Base-by-base conservation (phyloP, 495 filamentous ascomycete genomes). In the Pseudevernia furfuracea region DNA sequence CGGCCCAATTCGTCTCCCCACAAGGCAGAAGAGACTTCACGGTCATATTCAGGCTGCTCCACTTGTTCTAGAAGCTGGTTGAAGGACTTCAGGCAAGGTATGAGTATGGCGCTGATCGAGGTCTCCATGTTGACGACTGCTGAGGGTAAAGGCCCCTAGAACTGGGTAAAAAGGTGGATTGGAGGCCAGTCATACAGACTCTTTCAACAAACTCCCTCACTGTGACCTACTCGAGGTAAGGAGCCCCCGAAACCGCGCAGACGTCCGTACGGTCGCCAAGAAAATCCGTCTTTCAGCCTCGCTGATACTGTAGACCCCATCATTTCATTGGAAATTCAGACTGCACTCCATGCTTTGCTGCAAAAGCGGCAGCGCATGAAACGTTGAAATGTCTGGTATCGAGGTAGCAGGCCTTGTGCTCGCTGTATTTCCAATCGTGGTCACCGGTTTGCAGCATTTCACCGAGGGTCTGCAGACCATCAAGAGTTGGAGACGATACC, bases 31-130 rank as follows among this genome's bases (percentile, higher is more conserved):
- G 48, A 15, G 23, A 52, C 11, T 30, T 52, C 48, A 15, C 25
- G 9, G 10, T 30, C 25, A 23, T 52, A 52, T 23, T 15, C 25
- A 52, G 25, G 48, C 48, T 23, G 48, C 48, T 52, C 48, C 4
- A 15, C 48, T 52, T 52, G 48, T 52, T 52, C 48, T 30, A 10
- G 9, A 17, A 52, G 48, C 48, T 52, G 48, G 25, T 52, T 52
- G 48, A 52, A 52, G n/a, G 23, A 52, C 48, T 52, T 52, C 48
- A 52, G 10, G 25, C 48, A 52, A 12, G 25, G 23, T 28, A 52
- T 30, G 11, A 52, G 48, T 52, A 30, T 52, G 48, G 48, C 25
- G 48, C 48, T 52, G n/a, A 52, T 52, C 48, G 48, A 52, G 5
- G 48, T 52, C 12, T 6, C 23, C 48, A 52, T 52, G 44, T 21